Evolutionary conservation across 179 eudicot species (phyloP).

Genomic region (Gypsophila paniculata): DNA sequence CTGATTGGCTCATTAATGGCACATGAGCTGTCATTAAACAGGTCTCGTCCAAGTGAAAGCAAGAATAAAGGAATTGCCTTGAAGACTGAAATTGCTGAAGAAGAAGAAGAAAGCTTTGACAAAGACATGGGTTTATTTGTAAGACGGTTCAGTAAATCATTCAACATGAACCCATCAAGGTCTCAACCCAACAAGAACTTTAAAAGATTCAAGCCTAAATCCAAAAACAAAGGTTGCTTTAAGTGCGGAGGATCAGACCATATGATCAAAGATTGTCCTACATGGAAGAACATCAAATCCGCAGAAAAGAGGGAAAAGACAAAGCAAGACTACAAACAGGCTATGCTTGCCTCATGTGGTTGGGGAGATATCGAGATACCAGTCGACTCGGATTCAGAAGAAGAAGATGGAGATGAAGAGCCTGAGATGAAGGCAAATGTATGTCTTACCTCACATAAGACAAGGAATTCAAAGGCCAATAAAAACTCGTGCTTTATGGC

Average conservation of each 20-base stretch:
- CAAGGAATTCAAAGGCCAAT: background rate
- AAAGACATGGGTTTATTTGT: background rate
- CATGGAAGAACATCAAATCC: background rate
- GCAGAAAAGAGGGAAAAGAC: background rate
- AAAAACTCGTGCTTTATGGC: background rate
- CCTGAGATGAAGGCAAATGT: background rate
- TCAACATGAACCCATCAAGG: background rate
- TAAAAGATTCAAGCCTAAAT: background rate
- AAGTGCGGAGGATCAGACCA: background rate
- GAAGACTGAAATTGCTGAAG: background rate
- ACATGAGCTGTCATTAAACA: background rate
- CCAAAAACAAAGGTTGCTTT: background rate
- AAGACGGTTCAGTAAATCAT: background rate
- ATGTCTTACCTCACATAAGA: background rate
- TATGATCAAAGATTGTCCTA: background rate
- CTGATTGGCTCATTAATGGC: background rate
- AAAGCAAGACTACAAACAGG: background rate
- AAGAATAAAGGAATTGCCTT: background rate
- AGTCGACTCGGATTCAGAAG: background rate
- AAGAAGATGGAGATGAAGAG: background rate
- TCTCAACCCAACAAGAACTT: background rate
- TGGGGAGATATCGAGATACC: background rate
- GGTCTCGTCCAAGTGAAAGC: background rate
- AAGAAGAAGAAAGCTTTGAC: background rate
- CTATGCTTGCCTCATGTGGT: background rate